These are phyloP conservation scores for Debaryomyces fabryi DNA, from an alignment of 1,139 yeast species.

Conservation along the genomic window DNA sequence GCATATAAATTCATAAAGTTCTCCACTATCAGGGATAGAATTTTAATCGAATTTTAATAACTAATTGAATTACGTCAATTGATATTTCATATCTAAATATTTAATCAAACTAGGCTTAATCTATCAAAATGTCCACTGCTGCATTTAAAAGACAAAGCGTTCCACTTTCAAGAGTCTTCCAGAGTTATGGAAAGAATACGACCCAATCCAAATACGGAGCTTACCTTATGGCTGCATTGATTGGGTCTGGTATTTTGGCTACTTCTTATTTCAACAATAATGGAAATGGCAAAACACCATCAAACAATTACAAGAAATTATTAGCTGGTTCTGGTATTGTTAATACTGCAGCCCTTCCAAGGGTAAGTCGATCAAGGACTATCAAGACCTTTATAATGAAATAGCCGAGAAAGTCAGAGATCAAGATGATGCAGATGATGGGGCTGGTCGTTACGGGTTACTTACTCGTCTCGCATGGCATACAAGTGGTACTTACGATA, in stretches of 20 bases:
- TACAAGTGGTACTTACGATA: conserved; percentile 68
- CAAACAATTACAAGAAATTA: conserved; percentile 15
- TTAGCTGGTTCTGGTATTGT: conserved; percentile 26
- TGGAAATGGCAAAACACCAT: conserved; percentile 10
- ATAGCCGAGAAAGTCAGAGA: conserved; percentile 75
- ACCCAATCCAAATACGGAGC: conserved; percentile 3
- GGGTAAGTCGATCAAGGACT: conserved; percentile 51
- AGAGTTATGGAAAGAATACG: conserved; percentile 3
- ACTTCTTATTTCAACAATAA: conserved; percentile 15
- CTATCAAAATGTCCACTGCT: conserved; percentile 21
- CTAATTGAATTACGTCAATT: neutral
- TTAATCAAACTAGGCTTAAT: neutral
- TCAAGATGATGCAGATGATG: conserved; percentile 75
- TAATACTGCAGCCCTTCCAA: conserved; percentile 28
- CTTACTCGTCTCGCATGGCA: conserved; percentile 79
- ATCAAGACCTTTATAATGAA: conserved; percentile 78
- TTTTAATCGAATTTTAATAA: neutral
- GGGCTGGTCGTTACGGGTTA: conserved; percentile 66
- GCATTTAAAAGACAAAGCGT: conserved; percentile 17
- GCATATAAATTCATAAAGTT: neutral
- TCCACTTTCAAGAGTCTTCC: conserved; percentile 8
- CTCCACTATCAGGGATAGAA: neutral
- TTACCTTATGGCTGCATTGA: conserved; percentile 19
- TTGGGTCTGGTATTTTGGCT: conserved; percentile 28
- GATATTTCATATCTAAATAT: neutral